Percentiles rank a stretch among this genome's conserved stretches.
Evolutionary conservation across 2,329 filamentous ascomycete species (phyloP).

Genomic region (Aspergillus sojae): DNA sequence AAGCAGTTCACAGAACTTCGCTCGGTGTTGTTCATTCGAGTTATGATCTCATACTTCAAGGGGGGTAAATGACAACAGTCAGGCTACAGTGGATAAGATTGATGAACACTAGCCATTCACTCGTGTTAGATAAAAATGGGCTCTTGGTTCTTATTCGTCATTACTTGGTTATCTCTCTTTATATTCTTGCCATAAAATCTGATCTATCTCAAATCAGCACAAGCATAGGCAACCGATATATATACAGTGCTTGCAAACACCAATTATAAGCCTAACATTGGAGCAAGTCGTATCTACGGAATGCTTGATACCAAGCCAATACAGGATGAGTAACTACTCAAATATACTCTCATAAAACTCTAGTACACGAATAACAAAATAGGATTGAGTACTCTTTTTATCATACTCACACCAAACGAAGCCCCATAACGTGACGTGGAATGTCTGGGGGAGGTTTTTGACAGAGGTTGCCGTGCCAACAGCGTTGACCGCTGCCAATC

Average conservation of each 20-base stretch:
- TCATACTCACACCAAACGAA: background rate
- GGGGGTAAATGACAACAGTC: background rate
- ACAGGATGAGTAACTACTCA: background rate
- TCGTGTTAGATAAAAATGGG: background rate
- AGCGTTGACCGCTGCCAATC: conserved; percentile 15
- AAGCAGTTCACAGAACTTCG: background rate
- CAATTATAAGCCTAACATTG: too few relatives aligned
- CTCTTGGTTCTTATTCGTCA: background rate
- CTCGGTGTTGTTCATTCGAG: background rate
- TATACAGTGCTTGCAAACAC: background rate
- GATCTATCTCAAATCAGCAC: background rate
- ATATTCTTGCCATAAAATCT: background rate
- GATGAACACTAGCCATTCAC: background rate
- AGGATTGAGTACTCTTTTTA: background rate
- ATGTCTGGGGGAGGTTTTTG: background rate
- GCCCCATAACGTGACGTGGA: background rate
- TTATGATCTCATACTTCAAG: conserved; percentile 14
- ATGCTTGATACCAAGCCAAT: background rate
- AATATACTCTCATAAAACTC: background rate
- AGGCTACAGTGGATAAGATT: background rate
- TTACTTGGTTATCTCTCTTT: background rate
- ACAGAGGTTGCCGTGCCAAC: conserved; percentile 31
- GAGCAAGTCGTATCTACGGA: too few relatives aligned
- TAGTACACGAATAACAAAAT: background rate
- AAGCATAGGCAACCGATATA: background rate